Base-by-base conservation (phyloP, 352 stramenopile genomes). In the Aphanomyces astaci region DNA sequence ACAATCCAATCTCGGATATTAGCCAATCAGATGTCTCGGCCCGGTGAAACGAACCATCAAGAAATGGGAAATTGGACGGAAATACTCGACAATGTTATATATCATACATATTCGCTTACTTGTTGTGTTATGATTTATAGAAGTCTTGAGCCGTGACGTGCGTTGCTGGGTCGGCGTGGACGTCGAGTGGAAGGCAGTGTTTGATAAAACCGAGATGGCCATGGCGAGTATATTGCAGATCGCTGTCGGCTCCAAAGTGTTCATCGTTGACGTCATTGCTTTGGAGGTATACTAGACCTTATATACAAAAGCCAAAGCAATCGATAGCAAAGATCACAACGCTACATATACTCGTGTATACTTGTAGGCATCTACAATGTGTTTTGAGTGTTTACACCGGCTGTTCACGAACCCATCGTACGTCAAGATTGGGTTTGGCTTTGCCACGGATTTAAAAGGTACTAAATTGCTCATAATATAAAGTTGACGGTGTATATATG, bases 401-500 rank as follows among this genome's bases (percentile, higher is more conserved):
- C 10, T 68, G 13, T 60, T 68, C 7, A 4, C 15, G 4, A 4
- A 31, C 28, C 7, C 43, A 1, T 27, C 10, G 2, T 22, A 60
- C 2, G n/a, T 68, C 15, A 68, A 68, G 15, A 43, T 68, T 22
- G 62, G 62, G n/a, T 68, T 68, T 59, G 62, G 62, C 0, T 68
- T 68, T n/a, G 17, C 27, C 10, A 27, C 27, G 17, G 62, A 68
- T 60, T 22, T 68, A 17, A 51, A 59, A 57, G 62, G 62, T 68
- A 43, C 13, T 9, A 9, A 11, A 43, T 39, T 25, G 46, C 28
- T n/a, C n/a, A n/a, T n/a, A n/a, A n/a, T n/a, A n/a, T n/a, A n/a
- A n/a, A n/a, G n/a, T n/a, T n/a, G n/a, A n/a, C n/a, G n/a, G n/a
- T n/a, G n/a, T n/a, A n/a, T n/a, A n/a, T n/a, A n/a, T 65, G n/a